Evolutionary conservation across 345 rosid genomes (phyloP).

Genomic region (Corymbia maculata): DNA sequence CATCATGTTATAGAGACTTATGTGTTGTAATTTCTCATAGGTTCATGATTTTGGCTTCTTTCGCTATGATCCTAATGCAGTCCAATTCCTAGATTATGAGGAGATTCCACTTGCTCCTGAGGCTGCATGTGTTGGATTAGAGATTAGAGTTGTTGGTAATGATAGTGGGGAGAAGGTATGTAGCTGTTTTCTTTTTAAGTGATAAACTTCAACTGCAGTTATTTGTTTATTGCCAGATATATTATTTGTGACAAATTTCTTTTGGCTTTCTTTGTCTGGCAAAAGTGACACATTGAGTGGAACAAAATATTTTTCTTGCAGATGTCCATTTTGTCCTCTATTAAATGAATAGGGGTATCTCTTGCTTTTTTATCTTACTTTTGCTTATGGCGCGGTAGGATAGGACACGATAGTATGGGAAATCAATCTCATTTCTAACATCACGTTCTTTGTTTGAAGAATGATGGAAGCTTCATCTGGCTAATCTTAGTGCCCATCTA

Average conservation of each 20-base stretch:
- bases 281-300: background rate
- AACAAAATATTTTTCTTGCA: background rate
- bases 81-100: conserved; percentile 74
- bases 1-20: background rate
- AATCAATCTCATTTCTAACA: background rate
- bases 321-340: background rate
- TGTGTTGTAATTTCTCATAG: conserved; percentile 23
- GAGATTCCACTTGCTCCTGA: conserved; percentile 97
- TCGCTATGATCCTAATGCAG: conserved; percentile 65
- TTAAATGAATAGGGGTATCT: background rate
- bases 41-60: conserved; percentile 99
- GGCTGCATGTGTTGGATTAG: conserved; percentile 89
- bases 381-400: background rate
- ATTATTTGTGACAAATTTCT: background rate
- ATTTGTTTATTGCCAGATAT: background rate
- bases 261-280: background rate
- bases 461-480: background rate
- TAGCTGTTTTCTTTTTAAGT: background rate
- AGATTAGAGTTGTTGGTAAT: conserved; percentile 94
- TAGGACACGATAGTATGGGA: background rate
- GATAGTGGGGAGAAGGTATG: conserved; percentile 96
- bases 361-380: background rate
- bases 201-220: background rate
- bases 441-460: background rate
- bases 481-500: background rate